A percentile compares a stretch with the other conserved stretches of the same genome.
phyloP scores from a whole-genome alignment of 2,329 filamentous ascomycete genomes.

The Fusarium sp. region DNA sequence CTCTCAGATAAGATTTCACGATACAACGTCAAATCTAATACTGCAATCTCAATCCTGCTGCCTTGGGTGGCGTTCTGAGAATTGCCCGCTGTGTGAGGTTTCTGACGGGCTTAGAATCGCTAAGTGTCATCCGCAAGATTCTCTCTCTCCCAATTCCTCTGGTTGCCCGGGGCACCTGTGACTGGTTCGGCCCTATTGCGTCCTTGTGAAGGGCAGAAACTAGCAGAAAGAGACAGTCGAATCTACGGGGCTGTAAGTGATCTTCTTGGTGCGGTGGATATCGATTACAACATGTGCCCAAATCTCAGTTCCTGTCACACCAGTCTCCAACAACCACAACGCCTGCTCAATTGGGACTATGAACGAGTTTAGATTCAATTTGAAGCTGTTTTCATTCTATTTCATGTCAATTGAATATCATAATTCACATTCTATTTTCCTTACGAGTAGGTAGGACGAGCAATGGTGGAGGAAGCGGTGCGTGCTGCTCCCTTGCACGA shows the following conservation, averaged over 20 bases:
- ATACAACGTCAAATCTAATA: background rate
- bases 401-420: background rate
- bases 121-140: background rate
- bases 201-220: background rate
- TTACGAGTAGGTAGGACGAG: background rate
- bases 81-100: background rate
- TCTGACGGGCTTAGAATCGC: background rate
- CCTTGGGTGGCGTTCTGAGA: accelerated
- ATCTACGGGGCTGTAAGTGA: background rate
- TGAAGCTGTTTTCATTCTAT: background rate
- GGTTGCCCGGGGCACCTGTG: background rate
- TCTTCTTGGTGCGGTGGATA: background rate
- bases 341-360: background rate
- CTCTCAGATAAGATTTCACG: background rate
- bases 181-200: background rate
- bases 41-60: background rate
- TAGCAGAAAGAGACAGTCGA: background rate
- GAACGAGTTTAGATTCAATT: background rate
- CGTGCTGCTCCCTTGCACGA: background rate
- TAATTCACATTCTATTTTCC: background rate
- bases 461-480: background rate
- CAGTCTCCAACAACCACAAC: background rate
- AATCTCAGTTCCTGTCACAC: background rate
- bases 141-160: background rate
- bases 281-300: background rate